Evolutionary conservation across 2,329 filamentous ascomycete genomes (phyloP), one percentile per base, ranked within the genome.

Genomic region (Paecilomyces niveus): DNA sequence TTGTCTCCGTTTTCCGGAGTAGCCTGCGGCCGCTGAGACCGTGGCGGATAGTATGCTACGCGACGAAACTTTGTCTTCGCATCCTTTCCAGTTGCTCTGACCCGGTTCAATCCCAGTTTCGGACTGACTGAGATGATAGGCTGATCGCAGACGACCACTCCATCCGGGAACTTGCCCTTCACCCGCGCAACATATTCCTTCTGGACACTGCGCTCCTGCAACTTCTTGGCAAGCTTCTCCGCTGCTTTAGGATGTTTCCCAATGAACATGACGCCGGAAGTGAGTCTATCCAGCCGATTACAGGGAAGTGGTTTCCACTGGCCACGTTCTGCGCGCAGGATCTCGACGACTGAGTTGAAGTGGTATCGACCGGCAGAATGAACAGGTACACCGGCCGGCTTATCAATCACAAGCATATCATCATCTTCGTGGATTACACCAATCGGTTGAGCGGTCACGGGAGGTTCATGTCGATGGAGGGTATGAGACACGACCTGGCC

Each of bases 251-350:
- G 81, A 62, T 90, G 86, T 76, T 99, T 99, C 29, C 89, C 94
- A 66, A 99, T 87, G 73, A 99, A 99, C 93, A 99, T 97, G 71
- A 99, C 89, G 54, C 94, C 94, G 66, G 91, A 96, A 0, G 94
- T 99, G 67, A 99, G 78, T 56, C 94, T 83, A 72, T 99, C 94
- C 29, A 99, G 84, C n/a, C 94, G 83, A 69, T 99, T 96, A 77
- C 93, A 97, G 0, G 94, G 86, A 57, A 86, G 73, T 0, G 86
- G 85, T 59, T 85, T 81, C 73, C 80, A 88, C 11, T 76, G 73
- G 57, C 81, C 80, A 39, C 85, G 76, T 69, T 96, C 89, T 2
- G 89, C 85, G 65, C 89, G 87, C 84, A 99, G 88, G 64, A 99
- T 96, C 78, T 97, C 92, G 45, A 96, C 83, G 53, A 99, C 84